Evolutionary conservation across 495 filamentous ascomycete genomes (phyloP).

Genomic region (Penicillium silybi): DNA sequence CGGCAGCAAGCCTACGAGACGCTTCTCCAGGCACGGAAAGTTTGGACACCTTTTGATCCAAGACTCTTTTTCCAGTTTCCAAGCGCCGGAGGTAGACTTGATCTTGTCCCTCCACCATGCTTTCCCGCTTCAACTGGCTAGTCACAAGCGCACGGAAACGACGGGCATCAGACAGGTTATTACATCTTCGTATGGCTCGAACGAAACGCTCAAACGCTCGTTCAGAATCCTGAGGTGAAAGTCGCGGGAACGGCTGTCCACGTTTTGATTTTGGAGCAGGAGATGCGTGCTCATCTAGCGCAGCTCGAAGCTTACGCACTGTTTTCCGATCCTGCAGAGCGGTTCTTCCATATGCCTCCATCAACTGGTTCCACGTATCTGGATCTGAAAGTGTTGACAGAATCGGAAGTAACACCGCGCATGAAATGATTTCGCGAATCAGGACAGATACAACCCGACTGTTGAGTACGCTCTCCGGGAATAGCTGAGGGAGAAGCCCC

Average conservation of each 20-base stretch:
- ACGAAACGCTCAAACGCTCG: slow-evolving; percentile 93
- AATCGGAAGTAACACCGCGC: slow-evolving; percentile 39
- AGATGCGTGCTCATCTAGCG: slow-evolving; percentile 91
- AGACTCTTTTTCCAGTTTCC: slow-evolving; percentile 82
- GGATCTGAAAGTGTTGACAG: slow-evolving; percentile 61
- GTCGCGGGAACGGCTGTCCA: slow-evolving; percentile 61
- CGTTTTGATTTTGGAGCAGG: slow-evolving; percentile 66
- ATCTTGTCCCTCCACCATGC: slow-evolving; percentile 72
- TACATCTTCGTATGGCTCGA: slow-evolving; percentile 79
- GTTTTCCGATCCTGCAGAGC: slow-evolving; percentile 95
- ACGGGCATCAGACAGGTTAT: slow-evolving; percentile 90
- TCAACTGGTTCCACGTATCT: slow-evolving; percentile 94
- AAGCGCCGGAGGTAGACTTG: slow-evolving; percentile 79
- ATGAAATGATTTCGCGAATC: slow-evolving; percentile 76
- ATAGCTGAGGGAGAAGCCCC: slow-evolving; percentile 66
- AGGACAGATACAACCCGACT: slow-evolving; percentile 77
- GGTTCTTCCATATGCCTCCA: slow-evolving; percentile 83
- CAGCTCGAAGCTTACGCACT: slow-evolving; percentile 87
- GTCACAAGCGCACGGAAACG: slow-evolving; percentile 87
- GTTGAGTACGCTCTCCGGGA: slow-evolving; percentile 68
- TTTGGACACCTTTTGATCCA: slow-evolving; percentile 85
- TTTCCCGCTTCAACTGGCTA: slow-evolving; percentile 87
- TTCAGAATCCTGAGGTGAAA: slow-evolving; percentile 71
- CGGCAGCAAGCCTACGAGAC: slow-evolving; percentile 30
- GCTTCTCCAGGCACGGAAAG: slow-evolving; percentile 62